Percentiles rank a stretch among this genome's conserved stretches.
Evolutionary conservation across 2,329 filamentous ascomycete genomes (phyloP).

Genomic region (Aspergillus uvarum): DNA sequence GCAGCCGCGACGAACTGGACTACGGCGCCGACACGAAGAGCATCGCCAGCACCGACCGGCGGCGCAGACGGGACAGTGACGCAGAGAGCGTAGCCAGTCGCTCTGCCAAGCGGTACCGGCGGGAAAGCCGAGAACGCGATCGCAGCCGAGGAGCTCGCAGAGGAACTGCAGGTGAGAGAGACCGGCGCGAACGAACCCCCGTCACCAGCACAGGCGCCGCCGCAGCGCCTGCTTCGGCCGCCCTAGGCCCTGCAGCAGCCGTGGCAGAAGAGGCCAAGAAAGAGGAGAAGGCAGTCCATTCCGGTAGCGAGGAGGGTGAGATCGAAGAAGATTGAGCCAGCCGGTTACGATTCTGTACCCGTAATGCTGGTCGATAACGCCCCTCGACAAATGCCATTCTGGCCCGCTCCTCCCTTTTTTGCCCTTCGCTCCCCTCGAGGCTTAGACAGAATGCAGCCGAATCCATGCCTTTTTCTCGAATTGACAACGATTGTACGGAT

Average conservation of each 20-base stretch:
- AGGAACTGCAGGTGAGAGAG: constrained; percentile 43
- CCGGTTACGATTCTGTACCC: not conserved
- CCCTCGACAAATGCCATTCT: too few species aligned
- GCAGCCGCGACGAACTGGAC: constrained; percentile 82
- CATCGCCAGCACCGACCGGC: constrained; percentile 64
- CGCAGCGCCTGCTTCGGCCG: constrained; percentile 6
- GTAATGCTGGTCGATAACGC: too few species aligned
- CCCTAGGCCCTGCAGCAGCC: not conserved
- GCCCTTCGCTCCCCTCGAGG: not conserved
- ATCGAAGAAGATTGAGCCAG: constrained; percentile 71
- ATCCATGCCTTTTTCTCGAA: not conserved
- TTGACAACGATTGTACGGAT: not conserved
- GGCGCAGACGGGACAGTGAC: constrained; percentile 77
- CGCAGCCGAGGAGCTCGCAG: constrained; percentile 49
- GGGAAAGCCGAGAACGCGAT: constrained; percentile 42
- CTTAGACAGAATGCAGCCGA: not conserved
- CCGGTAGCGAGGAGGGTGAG: constrained; percentile 95
- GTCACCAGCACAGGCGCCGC: constrained; percentile 1
- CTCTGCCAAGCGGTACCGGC: constrained; percentile 59
- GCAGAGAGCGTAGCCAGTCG: constrained; percentile 60
- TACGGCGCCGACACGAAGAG: constrained; percentile 71
- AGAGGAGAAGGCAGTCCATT: constrained; percentile 61
- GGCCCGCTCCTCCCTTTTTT: too few species aligned
- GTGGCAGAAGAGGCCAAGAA: constrained; percentile 30
- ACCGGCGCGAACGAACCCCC: constrained; percentile 45